Evolutionary conservation across 495 filamentous ascomycete genomes (phyloP).

Genomic region (Aeminium ludgeri): DNA sequence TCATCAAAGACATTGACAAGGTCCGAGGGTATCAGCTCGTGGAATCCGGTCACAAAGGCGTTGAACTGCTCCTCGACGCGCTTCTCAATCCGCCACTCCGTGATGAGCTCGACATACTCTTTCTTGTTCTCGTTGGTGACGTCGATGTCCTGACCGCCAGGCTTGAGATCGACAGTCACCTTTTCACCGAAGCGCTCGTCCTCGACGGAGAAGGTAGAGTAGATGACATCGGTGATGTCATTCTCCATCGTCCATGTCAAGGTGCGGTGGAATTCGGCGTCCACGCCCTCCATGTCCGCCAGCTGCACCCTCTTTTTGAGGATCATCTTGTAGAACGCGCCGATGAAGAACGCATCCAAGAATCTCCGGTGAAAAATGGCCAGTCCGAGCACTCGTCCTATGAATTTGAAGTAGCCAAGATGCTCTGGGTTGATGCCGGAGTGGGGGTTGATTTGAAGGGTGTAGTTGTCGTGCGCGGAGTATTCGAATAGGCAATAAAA

Average conservation of each 20-base stretch:
- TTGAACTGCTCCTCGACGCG: slow-evolving; percentile 96
- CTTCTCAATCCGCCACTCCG: slow-evolving; percentile 98
- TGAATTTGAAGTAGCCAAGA: slow-evolving; percentile 99
- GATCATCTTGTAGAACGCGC: slow-evolving; percentile 99
- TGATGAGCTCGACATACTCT: slow-evolving; percentile 73
- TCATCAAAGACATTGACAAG: slow-evolving; percentile 98
- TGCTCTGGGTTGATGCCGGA: slow-evolving; percentile 99
- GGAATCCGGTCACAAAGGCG: slow-evolving; percentile 91
- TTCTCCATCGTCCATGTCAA: slow-evolving; percentile 96
- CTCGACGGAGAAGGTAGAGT: slow-evolving; percentile 87
- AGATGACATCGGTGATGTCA: slow-evolving; percentile 80
- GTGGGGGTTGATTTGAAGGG: slow-evolving; percentile 98
- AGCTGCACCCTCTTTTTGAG: slow-evolving; percentile 80
- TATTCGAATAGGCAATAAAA: slow-evolving; percentile 99
- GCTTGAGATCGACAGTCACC: slow-evolving; percentile 80
- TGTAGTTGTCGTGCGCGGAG: slow-evolving; percentile 99
- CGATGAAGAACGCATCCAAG: slow-evolving; percentile 98
- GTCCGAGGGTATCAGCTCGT: slow-evolving; percentile 91
- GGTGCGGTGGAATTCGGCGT: slow-evolving; percentile 90
- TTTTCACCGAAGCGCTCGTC: slow-evolving; percentile 95
- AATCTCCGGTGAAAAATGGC: slow-evolving; percentile 98
- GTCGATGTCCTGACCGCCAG: slow-evolving; percentile 73
- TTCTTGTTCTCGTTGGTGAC: slow-evolving; percentile 96
- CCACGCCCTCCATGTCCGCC: slow-evolving; percentile 97
- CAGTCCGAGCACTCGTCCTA: slow-evolving; percentile 89